phyloP scores from a whole-genome alignment of 2,329 filamentous ascomycete species.

The Septoria petroselini region DNA sequence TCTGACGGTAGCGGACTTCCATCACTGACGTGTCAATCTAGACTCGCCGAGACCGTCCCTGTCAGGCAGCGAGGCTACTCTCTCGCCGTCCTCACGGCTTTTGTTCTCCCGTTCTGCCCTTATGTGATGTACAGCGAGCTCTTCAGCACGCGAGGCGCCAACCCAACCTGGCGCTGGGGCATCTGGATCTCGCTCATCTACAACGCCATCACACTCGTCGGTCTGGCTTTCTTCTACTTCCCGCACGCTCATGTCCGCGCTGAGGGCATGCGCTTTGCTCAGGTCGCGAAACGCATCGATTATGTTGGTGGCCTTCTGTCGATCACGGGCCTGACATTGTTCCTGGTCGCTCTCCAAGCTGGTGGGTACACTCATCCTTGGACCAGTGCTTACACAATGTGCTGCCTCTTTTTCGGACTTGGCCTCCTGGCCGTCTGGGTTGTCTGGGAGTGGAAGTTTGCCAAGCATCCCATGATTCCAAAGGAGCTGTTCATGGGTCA shows the following conservation, averaged over 20 bases:
- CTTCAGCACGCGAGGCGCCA: conserved; percentile 42
- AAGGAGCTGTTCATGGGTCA: conserved; percentile 34
- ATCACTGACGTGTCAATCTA: not conserved
- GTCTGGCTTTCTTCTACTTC: conserved; percentile 49
- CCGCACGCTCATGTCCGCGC: conserved; percentile 49
- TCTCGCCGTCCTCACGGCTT: conserved; percentile 28
- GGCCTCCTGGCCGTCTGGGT: conserved; percentile 37
- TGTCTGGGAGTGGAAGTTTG: conserved; percentile 41
- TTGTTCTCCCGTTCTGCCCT: conserved; percentile 58
- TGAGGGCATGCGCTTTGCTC: conserved; percentile 41
- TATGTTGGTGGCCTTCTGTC: conserved; percentile 52
- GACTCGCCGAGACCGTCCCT: conserved; percentile 30
- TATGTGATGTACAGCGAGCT: conserved; percentile 61
- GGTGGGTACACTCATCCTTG: conserved; percentile 43
- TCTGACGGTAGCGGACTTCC: not conserved
- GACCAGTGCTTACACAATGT: conserved; percentile 40
- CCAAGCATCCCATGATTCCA: conserved; percentile 42
- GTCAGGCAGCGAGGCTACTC: conserved; percentile 29
- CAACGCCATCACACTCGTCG: conserved; percentile 26
- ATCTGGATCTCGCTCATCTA: conserved; percentile 36
- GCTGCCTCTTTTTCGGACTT: conserved; percentile 39
- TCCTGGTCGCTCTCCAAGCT: conserved; percentile 42
- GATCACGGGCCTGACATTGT: conserved; percentile 50
- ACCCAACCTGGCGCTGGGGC: conserved; percentile 52
- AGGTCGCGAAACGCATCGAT: conserved; percentile 49